A percentile compares a stretch with the other conserved stretches of the same genome.
phyloP scores from a whole-genome alignment of 768 basidiomycete genomes.

The Tubosaeta brunneosetosa region DNA sequence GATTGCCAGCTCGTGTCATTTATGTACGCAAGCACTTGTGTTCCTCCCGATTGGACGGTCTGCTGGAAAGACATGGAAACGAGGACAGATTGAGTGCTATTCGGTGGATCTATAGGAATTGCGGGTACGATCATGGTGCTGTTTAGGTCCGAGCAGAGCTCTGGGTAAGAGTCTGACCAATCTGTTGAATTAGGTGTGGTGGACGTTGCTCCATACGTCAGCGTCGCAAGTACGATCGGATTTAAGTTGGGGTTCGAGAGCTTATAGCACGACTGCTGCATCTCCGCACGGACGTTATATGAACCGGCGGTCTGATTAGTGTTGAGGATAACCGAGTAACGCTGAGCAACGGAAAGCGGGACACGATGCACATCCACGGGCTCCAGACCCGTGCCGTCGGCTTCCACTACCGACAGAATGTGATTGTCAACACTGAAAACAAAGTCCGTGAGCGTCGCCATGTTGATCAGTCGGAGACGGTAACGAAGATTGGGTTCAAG shows the following conservation, averaged over 20 bases:
- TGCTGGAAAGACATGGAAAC: slow-evolving; percentile 26
- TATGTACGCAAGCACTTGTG: slow-evolving; percentile 21
- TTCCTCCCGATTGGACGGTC: slow-evolving; percentile 23
- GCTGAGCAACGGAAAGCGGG: slow-evolving; percentile 43
- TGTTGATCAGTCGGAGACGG: slow-evolving; percentile 46
- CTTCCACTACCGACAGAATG: slow-evolving; percentile 43
- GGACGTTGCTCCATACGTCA: slow-evolving; percentile 24
- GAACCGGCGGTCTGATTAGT: slow-evolving; percentile 36
- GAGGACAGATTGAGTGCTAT: slow-evolving; percentile 16
- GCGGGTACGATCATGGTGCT: slow-evolving; percentile 28
- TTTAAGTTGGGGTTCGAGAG: slow-evolving; percentile 26
- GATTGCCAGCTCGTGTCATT: slow-evolving; percentile 27
- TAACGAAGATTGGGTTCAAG: slow-evolving; percentile 36
- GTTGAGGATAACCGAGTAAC: slow-evolving; percentile 44
- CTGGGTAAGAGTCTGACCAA: slow-evolving; percentile 26
- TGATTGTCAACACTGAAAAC: slow-evolving; percentile 45
- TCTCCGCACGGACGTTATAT: slow-evolving; percentile 35
- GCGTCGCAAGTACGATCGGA: slow-evolving; percentile 26
- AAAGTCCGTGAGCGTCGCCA: slow-evolving; percentile 44
- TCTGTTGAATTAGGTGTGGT: slow-evolving; percentile 23
- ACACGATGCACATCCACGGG: slow-evolving; percentile 38
- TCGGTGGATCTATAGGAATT: slow-evolving; percentile 25
- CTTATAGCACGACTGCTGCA: slow-evolving; percentile 33
- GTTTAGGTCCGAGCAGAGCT: slow-evolving; percentile 24
- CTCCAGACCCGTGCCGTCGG: slow-evolving; percentile 41